Percentiles rank a stretch among this genome's conserved stretches.
Conservation (phyloP, 805 yeast species). For the Saccharomycopsis sp. region DNA sequence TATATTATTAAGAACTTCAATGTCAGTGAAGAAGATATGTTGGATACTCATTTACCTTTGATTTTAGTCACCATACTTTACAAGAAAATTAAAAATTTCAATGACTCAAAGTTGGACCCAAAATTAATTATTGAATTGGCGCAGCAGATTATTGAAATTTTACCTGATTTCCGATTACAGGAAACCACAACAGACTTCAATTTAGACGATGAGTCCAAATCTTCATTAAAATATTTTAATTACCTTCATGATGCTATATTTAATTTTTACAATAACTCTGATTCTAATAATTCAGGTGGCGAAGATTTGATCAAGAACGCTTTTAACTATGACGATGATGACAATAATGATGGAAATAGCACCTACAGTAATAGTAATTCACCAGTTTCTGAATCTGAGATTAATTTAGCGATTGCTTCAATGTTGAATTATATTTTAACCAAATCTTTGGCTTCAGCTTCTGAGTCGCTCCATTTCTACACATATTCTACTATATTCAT, state of each 20-base stretch:
- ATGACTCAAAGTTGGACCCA: constrained; percentile 1
- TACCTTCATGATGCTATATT: too few species aligned
- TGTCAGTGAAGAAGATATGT: constrained; percentile 83
- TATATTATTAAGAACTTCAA: constrained; percentile 62
- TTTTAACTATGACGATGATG: not conserved
- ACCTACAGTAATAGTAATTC: too few species aligned
- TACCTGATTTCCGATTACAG: too few species aligned
- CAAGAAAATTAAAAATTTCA: constrained; percentile 1
- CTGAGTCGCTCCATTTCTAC: constrained; percentile 5
- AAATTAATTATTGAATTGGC: constrained; percentile 5
- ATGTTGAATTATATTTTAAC: constrained; percentile 1
- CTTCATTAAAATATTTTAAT: too few species aligned
- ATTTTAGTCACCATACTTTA: constrained; percentile 35
- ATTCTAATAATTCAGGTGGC: too few species aligned
- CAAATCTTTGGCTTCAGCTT: not conserved
- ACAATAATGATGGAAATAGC: too few species aligned
- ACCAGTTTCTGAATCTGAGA: not conserved
- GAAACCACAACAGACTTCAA: too few species aligned
- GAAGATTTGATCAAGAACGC: not conserved
- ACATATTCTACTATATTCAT: constrained; percentile 5
- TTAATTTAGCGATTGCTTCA: not conserved
- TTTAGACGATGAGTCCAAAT: too few species aligned
- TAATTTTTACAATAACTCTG: too few species aligned
- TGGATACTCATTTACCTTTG: constrained; percentile 67
- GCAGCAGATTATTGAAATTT: constrained; percentile 5